A percentile compares a stretch with the other conserved stretches of the same genome.
These are phyloP conservation scores for Pichia sp. DNA, from an alignment of 1,139 yeast species.

Conservation along the genomic window DNA sequence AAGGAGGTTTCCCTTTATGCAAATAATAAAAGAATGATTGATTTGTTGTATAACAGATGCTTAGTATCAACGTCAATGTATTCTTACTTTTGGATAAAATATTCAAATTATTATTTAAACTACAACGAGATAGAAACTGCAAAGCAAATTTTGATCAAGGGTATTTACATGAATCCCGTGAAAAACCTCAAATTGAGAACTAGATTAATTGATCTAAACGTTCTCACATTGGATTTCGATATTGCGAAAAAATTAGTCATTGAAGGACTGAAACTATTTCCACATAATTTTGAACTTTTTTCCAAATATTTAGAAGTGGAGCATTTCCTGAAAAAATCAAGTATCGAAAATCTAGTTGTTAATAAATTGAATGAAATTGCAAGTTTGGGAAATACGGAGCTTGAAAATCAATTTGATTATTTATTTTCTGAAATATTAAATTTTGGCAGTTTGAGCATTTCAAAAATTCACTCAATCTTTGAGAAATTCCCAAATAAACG, in stretches of 20 bases:
- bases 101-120: conserved; percentile 38
- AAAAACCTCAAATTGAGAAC: conserved; percentile 27
- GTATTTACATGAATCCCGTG: conserved; percentile 22
- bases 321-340: conserved; percentile 15
- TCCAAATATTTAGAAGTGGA: conserved; percentile 34
- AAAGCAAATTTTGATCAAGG: conserved; percentile 29
- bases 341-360: conserved; percentile 6
- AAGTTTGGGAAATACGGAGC: conserved; percentile 2
- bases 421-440: conserved; percentile 20
- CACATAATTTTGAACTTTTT: conserved; percentile 31
- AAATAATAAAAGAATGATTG: conserved; percentile 25
- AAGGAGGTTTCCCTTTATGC: conserved; percentile 12
- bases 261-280: conserved; percentile 25
- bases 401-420: conserved; percentile 21
- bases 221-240: conserved; percentile 28
- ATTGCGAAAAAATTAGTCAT: conserved; percentile 31
- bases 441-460: conserved; percentile 7
- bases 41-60: conserved; percentile 49
- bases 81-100: conserved; percentile 55
- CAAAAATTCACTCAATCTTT: conserved; percentile 8
- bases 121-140: conserved; percentile 30
- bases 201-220: conserved; percentile 35
- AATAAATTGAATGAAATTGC: conserved; percentile 5
- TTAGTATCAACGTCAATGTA: conserved; percentile 44
- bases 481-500: conserved; percentile 4